Base-by-base conservation (phyloP, 2,329 filamentous ascomycete species). In the Nannizziopsis arthrosporioides region DNA sequence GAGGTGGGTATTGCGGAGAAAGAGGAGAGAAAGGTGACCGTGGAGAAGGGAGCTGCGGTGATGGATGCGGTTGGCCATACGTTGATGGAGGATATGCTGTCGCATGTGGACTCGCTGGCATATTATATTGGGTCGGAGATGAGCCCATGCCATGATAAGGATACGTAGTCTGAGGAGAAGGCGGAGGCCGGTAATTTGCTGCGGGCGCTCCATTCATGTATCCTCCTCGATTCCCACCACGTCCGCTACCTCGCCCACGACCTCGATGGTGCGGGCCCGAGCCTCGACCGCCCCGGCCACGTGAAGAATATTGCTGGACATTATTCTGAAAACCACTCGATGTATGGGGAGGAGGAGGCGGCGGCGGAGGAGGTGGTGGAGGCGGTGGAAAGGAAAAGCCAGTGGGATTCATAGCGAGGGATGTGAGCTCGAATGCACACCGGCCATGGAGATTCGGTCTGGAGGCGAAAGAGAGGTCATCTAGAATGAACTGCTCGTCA, bases 331-430 rank as follows among this genome's bases (percentile, higher is more conserved):
- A 48, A 9, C 27, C 38, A 42, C 36, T 22, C 17, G 19, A 22
- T 22, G 41, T 18, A 19, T 30, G 22, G 10, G 40, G 12, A 14
- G 34, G 9, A 5, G 22, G 42, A 19, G 31, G 37, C 18, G 48
- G 34, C 18, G 65, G 65, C 34, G 66, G 66, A 32, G 67, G 68
- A 17, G 68, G 68, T 14, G 68, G 68, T 31, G n/a, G n/a, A 27
- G 69, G 69, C 15, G 68, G 68, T 50, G 69, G 68, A 54, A 71
- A 72, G 37, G 68, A 65, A 56, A 71, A 71, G 19, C 64, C 65
- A 57, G 68, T 63, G 44, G 66, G 60, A 55, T 58, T 63, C 65
- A 68, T 68, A 47, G 47, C 59, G 12, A 41, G 6, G 14, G 30
- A 27, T 27, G 22, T 27, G 22, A 27, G 22, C 22, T 27, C 22